Evolutionary conservation across 1,139 yeast genomes (phyloP), one percentile per base, ranked within the genome.

Genomic region (Taiozyma sp.): DNA sequence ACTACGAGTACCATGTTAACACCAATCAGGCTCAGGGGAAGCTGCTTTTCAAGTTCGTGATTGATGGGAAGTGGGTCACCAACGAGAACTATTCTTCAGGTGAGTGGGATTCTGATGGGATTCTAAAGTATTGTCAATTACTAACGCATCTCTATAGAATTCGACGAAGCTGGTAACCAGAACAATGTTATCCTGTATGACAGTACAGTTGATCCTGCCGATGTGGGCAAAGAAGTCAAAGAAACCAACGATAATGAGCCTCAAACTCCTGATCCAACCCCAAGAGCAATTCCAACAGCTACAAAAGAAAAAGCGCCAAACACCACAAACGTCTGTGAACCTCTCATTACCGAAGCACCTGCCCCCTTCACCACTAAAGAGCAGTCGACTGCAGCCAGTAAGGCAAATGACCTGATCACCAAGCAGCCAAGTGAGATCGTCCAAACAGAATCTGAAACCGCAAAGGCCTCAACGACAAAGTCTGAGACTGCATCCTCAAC

Each of bases 101-200:
- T 59, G 42, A 49, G 65, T 8, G n/a, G 27, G 7, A 23, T 6
- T 8, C 24, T 22, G 16, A 28, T 10, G 3, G 13, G 3, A 19
- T 19, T 19, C 19, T 19, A 19, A 19, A 19, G 19, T 10, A 7
- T n/a, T 10, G 19, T 8, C 19, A 28, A n/a, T 16, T n/a, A 45
- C 46, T 42, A 46, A 48, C 47, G 1, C 28, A 38, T 14, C 27
- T 8, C 8, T n/a, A 16, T 27, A 59, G 65, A 62, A 30, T 48
- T 51, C 38, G 65, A 62, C 45, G 52, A 48, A 1, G 44, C 48
- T 14, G 64, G 64, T 1, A 61, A 61, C 38, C 62, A 58, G 38
- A 62, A 62, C 52, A 62, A 62, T 29, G 63, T 62, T 5, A 41
- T 62, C 12, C 29, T 53, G 5, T 60, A 53, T 43, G 62, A 59